These are phyloP conservation scores for Amanita phalloides DNA, from an alignment of 768 basidiomycete genomes.

Conservation along the genomic window DNA sequence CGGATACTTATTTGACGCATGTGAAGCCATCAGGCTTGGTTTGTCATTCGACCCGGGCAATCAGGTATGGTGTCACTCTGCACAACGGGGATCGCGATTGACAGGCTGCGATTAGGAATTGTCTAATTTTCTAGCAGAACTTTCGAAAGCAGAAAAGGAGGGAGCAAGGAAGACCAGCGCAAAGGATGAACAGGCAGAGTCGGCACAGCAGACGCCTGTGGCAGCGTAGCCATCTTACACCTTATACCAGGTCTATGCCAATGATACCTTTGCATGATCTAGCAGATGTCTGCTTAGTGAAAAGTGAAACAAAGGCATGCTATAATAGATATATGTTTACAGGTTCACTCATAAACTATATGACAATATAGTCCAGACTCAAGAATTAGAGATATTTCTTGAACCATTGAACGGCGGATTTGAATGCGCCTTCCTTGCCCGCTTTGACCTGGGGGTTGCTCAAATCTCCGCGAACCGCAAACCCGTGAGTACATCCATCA, in stretches of 20 bases:
- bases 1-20: conserved; percentile 58
- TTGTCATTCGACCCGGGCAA: conserved; percentile 69
- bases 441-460: conserved; percentile 42
- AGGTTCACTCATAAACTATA: background rate
- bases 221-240: background rate
- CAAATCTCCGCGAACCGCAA: conserved; percentile 42
- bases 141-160: background rate
- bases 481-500: conserved; percentile 41
- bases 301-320: background rate
- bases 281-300: background rate
- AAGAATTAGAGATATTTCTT: background rate
- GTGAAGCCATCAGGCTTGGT: conserved; percentile 73
- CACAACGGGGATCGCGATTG: too few species aligned
- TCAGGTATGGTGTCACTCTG: conserved; percentile 14
- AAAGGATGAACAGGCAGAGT: background rate
- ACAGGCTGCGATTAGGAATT: conserved; percentile 7
- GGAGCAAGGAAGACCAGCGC: background rate
- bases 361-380: background rate
- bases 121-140: background rate
- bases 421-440: conserved; percentile 57
- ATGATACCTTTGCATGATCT: background rate
- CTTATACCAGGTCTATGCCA: background rate
- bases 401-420: conserved; percentile 46
- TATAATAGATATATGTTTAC: background rate
- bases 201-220: too few species aligned